Conservation (phyloP, 805 yeast species). For the Candida morakotiae region DNA sequence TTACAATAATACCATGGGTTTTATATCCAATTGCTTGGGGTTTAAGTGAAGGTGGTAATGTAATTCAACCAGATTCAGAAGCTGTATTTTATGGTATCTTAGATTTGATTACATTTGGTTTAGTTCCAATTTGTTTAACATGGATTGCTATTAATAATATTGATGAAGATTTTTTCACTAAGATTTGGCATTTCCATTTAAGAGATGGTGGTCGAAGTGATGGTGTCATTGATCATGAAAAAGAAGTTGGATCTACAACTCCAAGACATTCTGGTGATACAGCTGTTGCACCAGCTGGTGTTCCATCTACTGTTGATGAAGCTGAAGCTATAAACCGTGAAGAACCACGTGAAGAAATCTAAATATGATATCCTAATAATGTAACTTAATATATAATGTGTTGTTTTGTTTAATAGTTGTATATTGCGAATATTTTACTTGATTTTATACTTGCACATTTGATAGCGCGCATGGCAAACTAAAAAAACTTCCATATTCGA, state of each 20-base stretch:
- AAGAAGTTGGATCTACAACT: slow-evolving; percentile 11
- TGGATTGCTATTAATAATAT: slow-evolving; percentile 20
- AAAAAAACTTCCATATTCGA: too few species aligned
- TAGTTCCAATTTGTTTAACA: slow-evolving; percentile 36
- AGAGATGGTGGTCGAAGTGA: slow-evolving; percentile 5
- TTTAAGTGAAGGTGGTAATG: slow-evolving; percentile 60
- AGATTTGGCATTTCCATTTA: slow-evolving; percentile 13
- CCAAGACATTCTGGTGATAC: slow-evolving; percentile 47
- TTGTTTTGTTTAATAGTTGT: too few species aligned
- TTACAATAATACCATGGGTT: slow-evolving; percentile 42
- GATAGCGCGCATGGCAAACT: too few species aligned
- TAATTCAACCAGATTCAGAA: slow-evolving; percentile 54
- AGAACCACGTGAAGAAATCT: slow-evolving; percentile 1
- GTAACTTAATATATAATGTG: too few species aligned
- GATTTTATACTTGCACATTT: too few species aligned
- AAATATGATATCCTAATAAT: too few species aligned
- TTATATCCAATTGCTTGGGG: slow-evolving; percentile 50
- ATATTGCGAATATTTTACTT: too few species aligned
- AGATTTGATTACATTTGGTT: slow-evolving; percentile 44
- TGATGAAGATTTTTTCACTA: slow-evolving; percentile 26
- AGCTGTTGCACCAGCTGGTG: slow-evolving; percentile 23
- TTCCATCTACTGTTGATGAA: slow-evolving; percentile 5
- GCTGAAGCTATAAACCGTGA: not conserved
- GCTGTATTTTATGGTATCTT: slow-evolving; percentile 57
- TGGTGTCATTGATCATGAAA: slow-evolving; percentile 4